Base-by-base conservation (phyloP, 129 eudicot species). In the Saposhnikovia divaricata region DNA sequence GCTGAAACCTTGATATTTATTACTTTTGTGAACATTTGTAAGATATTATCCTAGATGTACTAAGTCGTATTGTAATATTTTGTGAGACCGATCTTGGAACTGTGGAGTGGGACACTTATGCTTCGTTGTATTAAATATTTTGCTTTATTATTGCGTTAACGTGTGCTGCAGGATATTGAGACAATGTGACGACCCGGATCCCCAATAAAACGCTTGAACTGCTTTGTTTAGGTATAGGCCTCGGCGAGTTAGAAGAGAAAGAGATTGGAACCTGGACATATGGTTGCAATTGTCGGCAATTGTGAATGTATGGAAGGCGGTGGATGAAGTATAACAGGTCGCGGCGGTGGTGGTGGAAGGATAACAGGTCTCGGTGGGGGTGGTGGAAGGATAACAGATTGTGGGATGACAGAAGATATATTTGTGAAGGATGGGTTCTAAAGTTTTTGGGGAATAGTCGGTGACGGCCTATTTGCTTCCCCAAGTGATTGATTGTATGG, bases 241-340 rank as follows among this genome's bases (percentile, higher is more conserved):
- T 83, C 73, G 84, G 83, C 25, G 79, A 47, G 70, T 75, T 50
- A 19, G 74, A 21, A 27, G 61, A 71, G 46, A 65, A 28, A 44
- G 78, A 72, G 10, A 80, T 65, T 34, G 73, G 78, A 27, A 55
- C 42, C 51, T 78, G 74, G 69, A 81, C 28, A 15, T 84, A 34
- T 70, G 87, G 91, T 25, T 78, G 84, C 71, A 85, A 77, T 40
- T 87, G 84, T 73, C 73, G 87, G 84, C 73, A 85, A 81, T 1
- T 76, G 57, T 28, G 89, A 27, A n/a, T 31, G 81, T 40, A 55
- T 72, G 76, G 87, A 84, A 9, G 74, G 46, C 12, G 78, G 38
- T 2, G 88, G 78, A 79, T 77, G 78, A 76, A 51, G 76, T 8
- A 45, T 57, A n/a, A 70, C 79, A 5, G 80, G 87, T 9, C 80